phyloP scores from a whole-genome alignment of 331 rosid species.

The Quercus tomentella region DNA sequence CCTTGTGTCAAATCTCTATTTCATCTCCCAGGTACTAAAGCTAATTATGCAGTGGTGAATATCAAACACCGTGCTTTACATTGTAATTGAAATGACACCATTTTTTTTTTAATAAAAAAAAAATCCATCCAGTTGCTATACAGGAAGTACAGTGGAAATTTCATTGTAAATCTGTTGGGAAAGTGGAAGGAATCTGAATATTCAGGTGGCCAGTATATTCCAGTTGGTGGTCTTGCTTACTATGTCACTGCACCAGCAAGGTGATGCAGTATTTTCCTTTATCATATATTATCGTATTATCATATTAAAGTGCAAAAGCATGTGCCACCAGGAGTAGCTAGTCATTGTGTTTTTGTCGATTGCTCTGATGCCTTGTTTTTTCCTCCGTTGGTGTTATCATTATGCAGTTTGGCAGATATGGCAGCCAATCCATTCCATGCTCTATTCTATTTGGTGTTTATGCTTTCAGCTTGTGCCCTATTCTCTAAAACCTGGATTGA shows the following conservation, averaged over 20 bases:
- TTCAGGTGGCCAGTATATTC: conserved; percentile 39
- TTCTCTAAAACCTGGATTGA: conserved; percentile 49
- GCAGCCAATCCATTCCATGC: conserved; percentile 62
- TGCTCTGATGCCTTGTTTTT: neutral
- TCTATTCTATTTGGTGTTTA: conserved; percentile 37
- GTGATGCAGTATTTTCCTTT: neutral
- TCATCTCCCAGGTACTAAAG: conserved; percentile 44
- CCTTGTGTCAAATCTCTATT: conserved; percentile 47
- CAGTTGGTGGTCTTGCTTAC: conserved; percentile 49
- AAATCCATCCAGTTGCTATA: conserved; percentile 29
- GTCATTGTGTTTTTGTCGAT: neutral
- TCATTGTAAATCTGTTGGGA: conserved; percentile 44
- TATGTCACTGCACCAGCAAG: conserved; percentile 47
- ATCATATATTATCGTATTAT: neutral
- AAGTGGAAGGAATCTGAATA: conserved; percentile 53
- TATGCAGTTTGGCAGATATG: conserved; percentile 45
- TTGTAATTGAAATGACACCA: neutral
- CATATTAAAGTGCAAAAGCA: neutral
- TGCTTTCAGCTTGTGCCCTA: conserved; percentile 44
- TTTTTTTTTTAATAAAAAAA: neutral
- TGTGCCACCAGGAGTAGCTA: neutral
- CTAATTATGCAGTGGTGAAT: neutral
- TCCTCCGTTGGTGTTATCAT: neutral
- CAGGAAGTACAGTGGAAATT: conserved; percentile 38
- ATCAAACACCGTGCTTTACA: neutral